A percentile compares a stretch with the other conserved stretches of the same genome.
Conservation (phyloP, 2,329 filamentous ascomycete genomes). For the Podosphaera xanthii region DNA sequence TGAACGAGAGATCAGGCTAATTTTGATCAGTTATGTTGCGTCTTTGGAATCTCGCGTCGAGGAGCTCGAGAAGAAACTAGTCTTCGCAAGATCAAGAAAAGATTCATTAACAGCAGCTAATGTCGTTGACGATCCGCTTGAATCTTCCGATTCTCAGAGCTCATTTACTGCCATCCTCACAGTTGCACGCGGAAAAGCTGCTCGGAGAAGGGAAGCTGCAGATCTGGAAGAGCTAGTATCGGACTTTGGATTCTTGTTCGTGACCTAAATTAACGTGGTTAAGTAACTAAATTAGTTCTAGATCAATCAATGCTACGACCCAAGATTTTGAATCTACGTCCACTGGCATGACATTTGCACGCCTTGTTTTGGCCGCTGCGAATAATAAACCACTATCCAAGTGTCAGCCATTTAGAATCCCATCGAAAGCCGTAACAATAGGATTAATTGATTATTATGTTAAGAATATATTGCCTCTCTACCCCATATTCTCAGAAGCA, state of each 20-base stretch:
- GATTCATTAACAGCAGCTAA: slow-evolving; percentile 39
- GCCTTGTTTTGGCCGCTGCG: slow-evolving; percentile 65
- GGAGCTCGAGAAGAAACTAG: slow-evolving; percentile 58
- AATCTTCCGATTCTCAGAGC: slow-evolving; percentile 34
- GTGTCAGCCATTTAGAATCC: slow-evolving; percentile 37
- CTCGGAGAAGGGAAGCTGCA: slow-evolving; percentile 47
- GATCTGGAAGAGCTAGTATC: slow-evolving; percentile 84
- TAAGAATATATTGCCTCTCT: slow-evolving; percentile 54
- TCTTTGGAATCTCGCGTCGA: slow-evolving; percentile 84
- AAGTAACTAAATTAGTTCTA: slow-evolving; percentile 17
- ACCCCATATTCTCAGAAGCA: slow-evolving; percentile 66
- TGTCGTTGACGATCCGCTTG: slow-evolving; percentile 28
- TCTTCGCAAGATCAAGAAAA: slow-evolving; percentile 46
- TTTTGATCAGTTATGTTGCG: slow-evolving; percentile 55
- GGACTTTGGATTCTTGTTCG: slow-evolving; percentile 76
- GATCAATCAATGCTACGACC: slow-evolving; percentile 82
- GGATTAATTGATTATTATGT: slow-evolving; percentile 65
- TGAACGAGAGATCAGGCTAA: not conserved
- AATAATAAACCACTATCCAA: slow-evolving; percentile 49
- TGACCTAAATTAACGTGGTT: slow-evolving; percentile 3
- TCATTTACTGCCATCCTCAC: slow-evolving; percentile 37
- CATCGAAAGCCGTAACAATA: slow-evolving; percentile 43
- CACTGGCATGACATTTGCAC: slow-evolving; percentile 77
- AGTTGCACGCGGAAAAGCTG: slow-evolving; percentile 40
- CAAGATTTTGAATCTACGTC: slow-evolving; percentile 80